Percentiles rank a stretch among this genome's conserved stretches.
Evolutionary conservation across 345 rosid species (phyloP).

Genomic region (Melaleuca alternifolia): DNA sequence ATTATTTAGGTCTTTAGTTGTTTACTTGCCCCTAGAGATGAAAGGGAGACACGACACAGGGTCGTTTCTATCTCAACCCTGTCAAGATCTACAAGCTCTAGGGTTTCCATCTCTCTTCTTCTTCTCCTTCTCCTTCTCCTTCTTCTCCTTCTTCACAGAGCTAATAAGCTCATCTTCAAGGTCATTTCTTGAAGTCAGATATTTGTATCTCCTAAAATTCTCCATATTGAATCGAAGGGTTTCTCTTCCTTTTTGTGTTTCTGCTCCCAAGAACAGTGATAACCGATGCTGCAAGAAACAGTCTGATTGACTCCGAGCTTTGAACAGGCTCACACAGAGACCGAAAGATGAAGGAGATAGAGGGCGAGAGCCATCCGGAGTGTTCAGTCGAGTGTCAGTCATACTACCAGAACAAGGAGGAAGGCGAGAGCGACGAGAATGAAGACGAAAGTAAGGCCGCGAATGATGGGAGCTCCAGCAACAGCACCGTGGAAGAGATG

Average conservation of each 20-base stretch:
- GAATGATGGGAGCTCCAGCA: constrained; percentile 62
- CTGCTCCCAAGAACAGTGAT: background rate
- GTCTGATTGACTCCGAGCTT: background rate
- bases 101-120: background rate
- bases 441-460: constrained; percentile 21
- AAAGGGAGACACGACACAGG: background rate
- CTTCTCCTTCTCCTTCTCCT: background rate
- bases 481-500: constrained; percentile 70
- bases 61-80: background rate
- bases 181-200: background rate
- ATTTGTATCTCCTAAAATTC: background rate
- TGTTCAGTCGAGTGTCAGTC: background rate
- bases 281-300: background rate
- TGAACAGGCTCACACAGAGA: background rate
- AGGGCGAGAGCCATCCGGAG: background rate
- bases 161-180: background rate
- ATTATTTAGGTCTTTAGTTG: background rate
- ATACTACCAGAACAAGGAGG: constrained; percentile 5
- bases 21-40: background rate
- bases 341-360: background rate
- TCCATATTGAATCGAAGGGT: background rate
- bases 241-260: background rate
- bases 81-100: background rate
- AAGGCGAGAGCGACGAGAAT: constrained; percentile 7
- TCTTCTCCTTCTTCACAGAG: background rate